A percentile compares a stretch with the other conserved stretches of the same genome.
Evolutionary conservation across 352 stramenopile species (phyloP).

Genomic region (Phytopythium boreale): DNA sequence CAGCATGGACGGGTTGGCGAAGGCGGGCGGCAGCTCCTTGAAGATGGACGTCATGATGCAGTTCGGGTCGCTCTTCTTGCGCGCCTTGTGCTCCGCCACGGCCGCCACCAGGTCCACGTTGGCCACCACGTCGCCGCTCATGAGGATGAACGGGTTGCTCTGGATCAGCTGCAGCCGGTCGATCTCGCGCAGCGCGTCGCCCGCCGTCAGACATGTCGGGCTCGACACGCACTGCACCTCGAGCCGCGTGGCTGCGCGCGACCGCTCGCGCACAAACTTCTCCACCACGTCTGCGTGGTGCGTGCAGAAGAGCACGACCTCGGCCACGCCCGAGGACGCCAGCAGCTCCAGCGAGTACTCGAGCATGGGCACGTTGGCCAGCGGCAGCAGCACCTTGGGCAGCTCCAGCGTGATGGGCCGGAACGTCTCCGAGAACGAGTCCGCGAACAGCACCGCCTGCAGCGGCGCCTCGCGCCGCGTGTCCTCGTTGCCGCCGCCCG

Average conservation of each 20-base stretch:
- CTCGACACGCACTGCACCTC: slow-evolving; percentile 70
- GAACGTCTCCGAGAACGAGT: slow-evolving; percentile 94
- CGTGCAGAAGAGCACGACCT: slow-evolving; percentile 95
- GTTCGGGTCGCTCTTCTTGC: slow-evolving; percentile 88
- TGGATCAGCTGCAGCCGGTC: slow-evolving; percentile 93
- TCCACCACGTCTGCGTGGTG: slow-evolving; percentile 87
- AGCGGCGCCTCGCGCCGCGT: slow-evolving; percentile 91
- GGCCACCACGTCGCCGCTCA: slow-evolving; percentile 95
- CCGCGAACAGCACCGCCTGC: slow-evolving; percentile 96
- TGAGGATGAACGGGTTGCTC: slow-evolving; percentile 97
- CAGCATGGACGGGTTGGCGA: slow-evolving; percentile 22
- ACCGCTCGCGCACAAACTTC: slow-evolving; percentile 64
- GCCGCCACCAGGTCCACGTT: slow-evolving; percentile 91
- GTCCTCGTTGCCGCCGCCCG: slow-evolving; percentile 42
- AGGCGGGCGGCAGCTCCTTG: slow-evolving; percentile 79
- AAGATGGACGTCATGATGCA: slow-evolving; percentile 97
- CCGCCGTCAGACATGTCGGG: slow-evolving; percentile 86
- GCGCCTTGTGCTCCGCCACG: slow-evolving; percentile 69
- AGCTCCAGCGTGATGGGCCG: slow-evolving; percentile 84
- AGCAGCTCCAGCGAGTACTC: slow-evolving; percentile 98
- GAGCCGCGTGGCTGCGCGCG: slow-evolving; percentile 54
- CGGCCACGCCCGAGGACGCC: slow-evolving; percentile 89
- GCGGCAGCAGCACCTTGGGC: slow-evolving; percentile 93
- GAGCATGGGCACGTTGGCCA: slow-evolving; percentile 96
- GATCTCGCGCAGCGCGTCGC: slow-evolving; percentile 95